phyloP scores from a whole-genome alignment of 1,284 basidiomycete species.

The Xerocomus nothofagi region DNA sequence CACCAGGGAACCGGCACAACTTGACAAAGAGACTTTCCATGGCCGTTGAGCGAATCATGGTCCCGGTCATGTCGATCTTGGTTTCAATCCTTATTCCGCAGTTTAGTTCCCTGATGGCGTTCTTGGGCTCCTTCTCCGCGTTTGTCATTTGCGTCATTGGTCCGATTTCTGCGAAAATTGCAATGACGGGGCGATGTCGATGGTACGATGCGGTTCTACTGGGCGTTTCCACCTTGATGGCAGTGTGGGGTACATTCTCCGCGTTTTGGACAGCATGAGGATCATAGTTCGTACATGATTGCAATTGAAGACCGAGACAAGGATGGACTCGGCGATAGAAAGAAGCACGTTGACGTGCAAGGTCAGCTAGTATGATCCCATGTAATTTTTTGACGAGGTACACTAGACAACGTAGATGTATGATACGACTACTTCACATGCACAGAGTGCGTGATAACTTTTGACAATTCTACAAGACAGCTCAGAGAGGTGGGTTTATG shows the following conservation, averaged over 20 bases:
- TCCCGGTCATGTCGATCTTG: conserved; percentile 61
- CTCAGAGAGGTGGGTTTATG: conserved; percentile 1
- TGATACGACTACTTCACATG: conserved; percentile 36
- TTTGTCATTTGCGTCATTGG: conserved; percentile 84
- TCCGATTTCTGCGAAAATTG: conserved; percentile 67
- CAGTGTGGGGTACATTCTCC: conserved; percentile 75
- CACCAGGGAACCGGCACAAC: conserved; percentile 6
- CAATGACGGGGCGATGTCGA: conserved; percentile 50
- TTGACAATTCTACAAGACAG: conserved; percentile 67
- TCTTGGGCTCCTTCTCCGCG: conserved; percentile 84
- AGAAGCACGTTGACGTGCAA: neutral
- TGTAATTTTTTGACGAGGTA: conserved; percentile 9
- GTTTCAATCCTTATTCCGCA: conserved; percentile 82
- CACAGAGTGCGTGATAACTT: conserved; percentile 76
- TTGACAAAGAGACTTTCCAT: conserved; percentile 47
- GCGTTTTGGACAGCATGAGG: conserved; percentile 50
- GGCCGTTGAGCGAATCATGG: conserved; percentile 56
- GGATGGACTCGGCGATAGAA: neutral
- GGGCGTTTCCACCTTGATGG: conserved; percentile 61
- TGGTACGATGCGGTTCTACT: conserved; percentile 59
- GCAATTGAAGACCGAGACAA: neutral
- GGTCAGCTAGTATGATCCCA: neutral
- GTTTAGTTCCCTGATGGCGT: conserved; percentile 89
- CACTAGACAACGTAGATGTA: neutral
- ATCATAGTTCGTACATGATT: neutral